Conservation (phyloP, 1,284 basidiomycete genomes). For the Rhodotorula sp. region DNA sequence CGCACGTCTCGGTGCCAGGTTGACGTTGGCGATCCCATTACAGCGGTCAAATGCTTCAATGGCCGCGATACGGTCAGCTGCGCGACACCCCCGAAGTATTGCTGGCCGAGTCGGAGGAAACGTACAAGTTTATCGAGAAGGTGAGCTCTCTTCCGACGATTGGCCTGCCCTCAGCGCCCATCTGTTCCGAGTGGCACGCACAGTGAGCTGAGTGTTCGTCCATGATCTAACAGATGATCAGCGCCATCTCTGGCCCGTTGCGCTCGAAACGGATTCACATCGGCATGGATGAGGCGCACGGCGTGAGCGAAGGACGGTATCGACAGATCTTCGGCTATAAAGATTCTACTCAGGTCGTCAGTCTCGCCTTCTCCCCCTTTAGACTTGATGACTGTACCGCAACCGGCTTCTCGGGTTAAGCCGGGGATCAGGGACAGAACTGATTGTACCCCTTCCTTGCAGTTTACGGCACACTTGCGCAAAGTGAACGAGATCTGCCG, state of each 20-base stretch:
- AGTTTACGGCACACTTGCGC: slow-evolving; percentile 45
- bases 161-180: neutral
- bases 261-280: slow-evolving; percentile 48
- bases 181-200: too few relatives aligned
- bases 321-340: slow-evolving; percentile 48
- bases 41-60: slow-evolving; percentile 51
- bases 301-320: slow-evolving; percentile 49
- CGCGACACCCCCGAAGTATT: slow-evolving; percentile 50
- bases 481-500: slow-evolving; percentile 48
- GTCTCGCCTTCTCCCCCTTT: neutral
- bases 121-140: slow-evolving; percentile 48
- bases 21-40: neutral
- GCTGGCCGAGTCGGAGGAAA: slow-evolving; percentile 47
- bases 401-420: neutral
- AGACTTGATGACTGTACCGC: neutral
- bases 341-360: slow-evolving; percentile 43
- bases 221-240: too few relatives aligned
- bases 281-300: slow-evolving; percentile 49
- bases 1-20: neutral
- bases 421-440: too few relatives aligned
- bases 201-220: too few relatives aligned
- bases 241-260: slow-evolving; percentile 46
- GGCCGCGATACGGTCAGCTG: slow-evolving; percentile 48
- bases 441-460: neutral
- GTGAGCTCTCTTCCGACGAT: slow-evolving; percentile 9